phyloP scores from a whole-genome alignment of 371 early-diverging fungal genomes.

The Mucor velutinosus region DNA sequence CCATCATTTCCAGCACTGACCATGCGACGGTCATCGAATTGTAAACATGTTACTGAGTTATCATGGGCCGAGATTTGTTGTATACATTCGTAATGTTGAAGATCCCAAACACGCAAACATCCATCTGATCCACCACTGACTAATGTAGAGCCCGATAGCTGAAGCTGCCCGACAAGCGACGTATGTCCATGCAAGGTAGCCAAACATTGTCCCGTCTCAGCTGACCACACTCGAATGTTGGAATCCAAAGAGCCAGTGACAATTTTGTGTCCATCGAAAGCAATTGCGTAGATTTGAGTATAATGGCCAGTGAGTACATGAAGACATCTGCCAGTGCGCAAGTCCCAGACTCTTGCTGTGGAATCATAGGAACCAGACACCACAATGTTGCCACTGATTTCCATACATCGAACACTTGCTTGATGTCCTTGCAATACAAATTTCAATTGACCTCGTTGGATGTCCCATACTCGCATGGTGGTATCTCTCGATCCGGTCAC shows the following conservation, averaged over 20 bases:
- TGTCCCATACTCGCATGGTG: slow-evolving; percentile 81
- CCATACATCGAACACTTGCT: slow-evolving; percentile 84
- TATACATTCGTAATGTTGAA: slow-evolving; percentile 66
- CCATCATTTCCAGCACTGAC: slow-evolving; percentile 88
- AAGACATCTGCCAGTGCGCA: slow-evolving; percentile 69
- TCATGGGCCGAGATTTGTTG: slow-evolving; percentile 78
- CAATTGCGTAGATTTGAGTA: slow-evolving; percentile 70
- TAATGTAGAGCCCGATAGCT: slow-evolving; percentile 70
- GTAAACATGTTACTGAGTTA: slow-evolving; percentile 86
- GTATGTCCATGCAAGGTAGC: slow-evolving; percentile 78
- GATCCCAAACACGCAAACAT: slow-evolving; percentile 86
- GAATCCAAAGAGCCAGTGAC: slow-evolving; percentile 81
- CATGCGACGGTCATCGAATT: slow-evolving; percentile 81
- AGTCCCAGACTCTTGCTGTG: slow-evolving; percentile 88
- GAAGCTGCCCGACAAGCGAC: slow-evolving; percentile 84
- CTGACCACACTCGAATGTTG: slow-evolving; percentile 75
- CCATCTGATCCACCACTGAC: slow-evolving; percentile 91
- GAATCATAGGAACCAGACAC: slow-evolving; percentile 92
- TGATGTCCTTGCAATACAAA: slow-evolving; percentile 76
- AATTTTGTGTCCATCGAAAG: slow-evolving; percentile 68
- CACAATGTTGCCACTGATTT: slow-evolving; percentile 72
- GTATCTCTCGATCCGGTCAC: slow-evolving; percentile 93
- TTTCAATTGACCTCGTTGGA: slow-evolving; percentile 64
- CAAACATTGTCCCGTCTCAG: slow-evolving; percentile 59
- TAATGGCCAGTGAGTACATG: slow-evolving; percentile 72